A percentile compares a stretch with the other conserved stretches of the same genome.
These are phyloP conservation scores for Aureobasidium vineae DNA, from an alignment of 2,329 filamentous ascomycete genomes.

Conservation along the genomic window DNA sequence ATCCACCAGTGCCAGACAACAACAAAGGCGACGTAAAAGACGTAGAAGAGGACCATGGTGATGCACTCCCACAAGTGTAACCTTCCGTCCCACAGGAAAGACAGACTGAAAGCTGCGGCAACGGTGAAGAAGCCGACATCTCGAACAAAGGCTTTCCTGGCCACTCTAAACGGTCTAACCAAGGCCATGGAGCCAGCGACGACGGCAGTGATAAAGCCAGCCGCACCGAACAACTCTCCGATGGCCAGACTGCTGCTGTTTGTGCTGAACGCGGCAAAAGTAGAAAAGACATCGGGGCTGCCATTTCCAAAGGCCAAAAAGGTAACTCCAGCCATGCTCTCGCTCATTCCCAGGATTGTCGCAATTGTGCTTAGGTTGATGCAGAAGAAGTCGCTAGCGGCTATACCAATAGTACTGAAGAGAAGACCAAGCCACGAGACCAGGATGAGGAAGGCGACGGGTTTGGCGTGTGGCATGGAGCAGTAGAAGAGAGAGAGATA, in stretches of 20 bases:
- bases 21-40: slow-evolving; percentile 84
- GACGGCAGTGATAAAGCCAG: slow-evolving; percentile 93
- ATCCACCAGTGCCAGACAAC: slow-evolving; percentile 90
- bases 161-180: slow-evolving; percentile 91
- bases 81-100: slow-evolving; percentile 79
- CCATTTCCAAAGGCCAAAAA: slow-evolving; percentile 97
- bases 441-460: slow-evolving; percentile 75
- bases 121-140: slow-evolving; percentile 91
- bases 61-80: slow-evolving; percentile 86
- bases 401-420: slow-evolving; percentile 96
- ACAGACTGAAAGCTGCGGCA: slow-evolving; percentile 81
- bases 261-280: slow-evolving; percentile 95
- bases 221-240: slow-evolving; percentile 91
- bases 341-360: slow-evolving; percentile 83
- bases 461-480: slow-evolving; percentile 63
- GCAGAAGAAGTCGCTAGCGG: slow-evolving; percentile 97
- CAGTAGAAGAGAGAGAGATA: slow-evolving; percentile 95
- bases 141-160: slow-evolving; percentile 82
- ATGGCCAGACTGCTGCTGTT: slow-evolving; percentile 97
- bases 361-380: slow-evolving; percentile 94
- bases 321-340: slow-evolving; percentile 93
- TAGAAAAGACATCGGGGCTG: slow-evolving; percentile 97
- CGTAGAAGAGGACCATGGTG: slow-evolving; percentile 86
- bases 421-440: slow-evolving; percentile 81
- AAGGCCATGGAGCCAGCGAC: slow-evolving; percentile 97